Evolutionary conservation across 176 grass and related monocot species (phyloP), one percentile per base, ranked within the genome.

Genomic region (Bothriochloa decipiens): DNA sequence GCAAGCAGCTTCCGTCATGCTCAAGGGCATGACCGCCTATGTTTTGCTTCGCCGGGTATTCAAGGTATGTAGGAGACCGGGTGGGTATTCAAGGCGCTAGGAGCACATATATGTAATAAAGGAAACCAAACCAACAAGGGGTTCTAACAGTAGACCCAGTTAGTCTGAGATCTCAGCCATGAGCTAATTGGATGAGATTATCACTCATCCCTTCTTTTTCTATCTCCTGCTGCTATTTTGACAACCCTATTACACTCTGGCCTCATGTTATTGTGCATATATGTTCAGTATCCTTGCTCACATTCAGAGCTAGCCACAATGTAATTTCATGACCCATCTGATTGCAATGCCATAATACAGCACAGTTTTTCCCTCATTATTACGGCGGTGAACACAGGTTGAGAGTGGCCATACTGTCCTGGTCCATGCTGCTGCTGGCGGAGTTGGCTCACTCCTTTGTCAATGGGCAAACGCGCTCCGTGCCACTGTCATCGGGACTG

Each of bases 381-480:
- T 61, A 25, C 22, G 8, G 8, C 11, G 20, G 55, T 60, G 55
- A 20, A 4, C 57, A 65, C 90, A 98, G 96, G 89, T 98, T 49
- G 85, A 92, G 73, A 29, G 52, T 45, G 91, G 96, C 7, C 91
- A 98, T 74, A 91, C 74, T 53, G 60, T 95, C 53, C 87, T 98
- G 4, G 65, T 98, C n/a, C 96, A 95, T 32, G 96, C 91, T 22
- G 96, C 96, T 68, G 93, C 93, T 28, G 96, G 96, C 55, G 96
- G 96, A 16, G 93, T 98, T 20, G 96, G 96, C 8, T 98, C 96
- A 8, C 83, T 98, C 50, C 89, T 98, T 64, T 98, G 96, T 55
- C 96, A 95, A 23, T 98, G 96, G 96, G 96, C 87, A 3, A 98
- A 90, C 28, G 91, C 93, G 5, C 92, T 98, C 65, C 93, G 96